Percentiles rank a stretch among this genome's conserved stretches.
Conservation (phyloP, 495 filamentous ascomycete genomes). For the Halenospora varia region DNA sequence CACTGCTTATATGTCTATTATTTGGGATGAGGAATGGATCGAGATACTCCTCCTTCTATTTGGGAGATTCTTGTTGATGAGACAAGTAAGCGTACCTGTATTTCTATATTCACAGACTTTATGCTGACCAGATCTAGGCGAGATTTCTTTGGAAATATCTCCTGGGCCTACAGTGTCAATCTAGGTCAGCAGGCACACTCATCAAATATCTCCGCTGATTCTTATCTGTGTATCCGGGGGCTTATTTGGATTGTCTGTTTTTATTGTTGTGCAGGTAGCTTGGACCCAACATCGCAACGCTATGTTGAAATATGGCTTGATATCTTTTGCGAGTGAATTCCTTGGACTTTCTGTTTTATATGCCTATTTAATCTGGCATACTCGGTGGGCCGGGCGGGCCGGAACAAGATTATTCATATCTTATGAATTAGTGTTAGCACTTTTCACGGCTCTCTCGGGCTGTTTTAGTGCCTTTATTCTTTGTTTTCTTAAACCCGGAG, state of each 20-base stretch:
- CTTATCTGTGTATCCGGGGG: not conserved
- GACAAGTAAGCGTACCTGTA: not conserved
- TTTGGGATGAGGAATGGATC: not conserved
- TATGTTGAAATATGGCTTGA: not conserved
- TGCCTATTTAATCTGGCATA: constrained; percentile 2
- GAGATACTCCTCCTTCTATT: constrained; percentile 2
- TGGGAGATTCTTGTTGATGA: not conserved
- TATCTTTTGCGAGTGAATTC: not conserved
- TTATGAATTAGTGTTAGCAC: not conserved
- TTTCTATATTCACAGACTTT: not conserved
- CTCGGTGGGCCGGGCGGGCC: too few relatives aligned
- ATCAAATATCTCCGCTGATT: not conserved
- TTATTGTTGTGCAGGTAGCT: not conserved
- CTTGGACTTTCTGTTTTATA: not conserved
- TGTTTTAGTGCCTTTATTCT: not conserved
- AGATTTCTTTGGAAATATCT: not conserved
- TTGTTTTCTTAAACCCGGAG: not conserved
- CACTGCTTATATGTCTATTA: not conserved
- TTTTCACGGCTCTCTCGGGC: not conserved
- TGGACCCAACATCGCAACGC: not conserved
- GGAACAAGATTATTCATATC: not conserved
- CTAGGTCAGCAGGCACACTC: not conserved
- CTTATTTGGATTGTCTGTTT: not conserved
- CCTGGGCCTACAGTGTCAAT: not conserved
- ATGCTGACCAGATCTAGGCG: not conserved